Evolutionary conservation across 257 asterid genomes (phyloP).

Genomic region (Solanum okadae): DNA sequence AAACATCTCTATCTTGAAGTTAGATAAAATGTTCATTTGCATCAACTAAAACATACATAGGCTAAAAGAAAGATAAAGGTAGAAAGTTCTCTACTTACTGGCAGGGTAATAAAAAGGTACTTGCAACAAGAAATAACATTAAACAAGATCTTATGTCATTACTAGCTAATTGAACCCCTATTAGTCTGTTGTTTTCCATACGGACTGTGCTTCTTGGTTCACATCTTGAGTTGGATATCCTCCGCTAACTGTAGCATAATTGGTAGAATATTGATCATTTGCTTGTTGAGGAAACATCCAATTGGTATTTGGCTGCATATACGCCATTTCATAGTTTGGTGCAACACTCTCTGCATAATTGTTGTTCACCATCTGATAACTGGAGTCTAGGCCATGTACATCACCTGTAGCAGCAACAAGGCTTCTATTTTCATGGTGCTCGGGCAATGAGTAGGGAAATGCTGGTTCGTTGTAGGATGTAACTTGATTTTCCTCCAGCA

Average conservation of each 20-base stretch:
- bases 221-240: neutral
- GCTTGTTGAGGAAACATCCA: neutral
- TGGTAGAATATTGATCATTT: neutral
- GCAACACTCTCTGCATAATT: neutral
- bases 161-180: neutral
- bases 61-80: neutral
- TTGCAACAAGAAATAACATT: neutral
- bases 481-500: conserved; percentile 6
- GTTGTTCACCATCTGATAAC: neutral
- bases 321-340: neutral
- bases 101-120: neutral
- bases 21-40: neutral
- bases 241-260: neutral
- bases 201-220: neutral
- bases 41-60: neutral
- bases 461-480: neutral
- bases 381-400: neutral
- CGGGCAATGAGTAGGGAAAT: neutral
- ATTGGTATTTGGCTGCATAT: neutral
- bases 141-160: neutral
- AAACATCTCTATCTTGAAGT: neutral
- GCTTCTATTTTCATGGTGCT: neutral
- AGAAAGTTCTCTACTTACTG: neutral
- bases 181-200: neutral
- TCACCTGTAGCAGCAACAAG: neutral